A percentile compares a stretch with the other conserved stretches of the same genome.
These are phyloP conservation scores for Metarhizium album DNA, from an alignment of 2,329 filamentous ascomycete genomes.

Conservation along the genomic window DNA sequence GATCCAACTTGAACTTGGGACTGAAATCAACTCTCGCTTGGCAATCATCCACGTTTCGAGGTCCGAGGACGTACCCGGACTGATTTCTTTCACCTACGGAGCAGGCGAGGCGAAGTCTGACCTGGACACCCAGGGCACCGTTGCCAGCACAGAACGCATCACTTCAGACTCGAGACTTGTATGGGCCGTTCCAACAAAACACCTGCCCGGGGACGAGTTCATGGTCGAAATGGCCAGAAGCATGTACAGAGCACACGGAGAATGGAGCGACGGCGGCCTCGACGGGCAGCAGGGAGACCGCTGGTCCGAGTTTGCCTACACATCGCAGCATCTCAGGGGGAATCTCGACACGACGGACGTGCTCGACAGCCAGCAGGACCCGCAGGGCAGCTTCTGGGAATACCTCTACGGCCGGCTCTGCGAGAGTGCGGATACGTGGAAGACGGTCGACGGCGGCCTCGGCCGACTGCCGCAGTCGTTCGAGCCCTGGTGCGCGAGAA, in stretches of 20 bases:
- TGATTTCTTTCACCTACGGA: conserved; percentile 12
- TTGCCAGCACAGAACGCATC: background rate
- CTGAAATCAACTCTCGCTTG: conserved; percentile 21
- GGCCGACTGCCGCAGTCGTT: conserved; percentile 43
- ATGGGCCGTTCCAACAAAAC: conserved; percentile 7
- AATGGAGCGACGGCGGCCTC: conserved; percentile 24
- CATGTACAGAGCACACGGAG: conserved; percentile 33
- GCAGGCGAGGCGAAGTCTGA: conserved; percentile 10
- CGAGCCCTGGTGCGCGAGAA: conserved; percentile 42
- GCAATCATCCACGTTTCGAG: conserved; percentile 17
- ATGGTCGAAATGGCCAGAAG: conserved; percentile 27
- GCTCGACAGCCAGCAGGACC: conserved; percentile 20
- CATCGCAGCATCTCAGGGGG: conserved; percentile 46
- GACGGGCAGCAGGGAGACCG: conserved; percentile 42
- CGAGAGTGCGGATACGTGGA: conserved; percentile 16
- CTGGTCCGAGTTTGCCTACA: conserved; percentile 54
- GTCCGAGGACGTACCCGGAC: conserved; percentile 7
- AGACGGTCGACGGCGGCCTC: conserved; percentile 4
- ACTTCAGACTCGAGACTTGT: conserved; percentile 4
- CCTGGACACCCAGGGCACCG: conserved; percentile 12
- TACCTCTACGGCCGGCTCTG: conserved; percentile 16
- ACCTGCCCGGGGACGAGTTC: conserved; percentile 24
- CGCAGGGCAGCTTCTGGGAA: conserved; percentile 34
- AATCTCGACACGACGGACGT: conserved; percentile 43
- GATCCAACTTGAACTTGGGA: conserved; percentile 24